phyloP scores from a whole-genome alignment of 306 rosid genomes.

The Fagus sylvatica region DNA sequence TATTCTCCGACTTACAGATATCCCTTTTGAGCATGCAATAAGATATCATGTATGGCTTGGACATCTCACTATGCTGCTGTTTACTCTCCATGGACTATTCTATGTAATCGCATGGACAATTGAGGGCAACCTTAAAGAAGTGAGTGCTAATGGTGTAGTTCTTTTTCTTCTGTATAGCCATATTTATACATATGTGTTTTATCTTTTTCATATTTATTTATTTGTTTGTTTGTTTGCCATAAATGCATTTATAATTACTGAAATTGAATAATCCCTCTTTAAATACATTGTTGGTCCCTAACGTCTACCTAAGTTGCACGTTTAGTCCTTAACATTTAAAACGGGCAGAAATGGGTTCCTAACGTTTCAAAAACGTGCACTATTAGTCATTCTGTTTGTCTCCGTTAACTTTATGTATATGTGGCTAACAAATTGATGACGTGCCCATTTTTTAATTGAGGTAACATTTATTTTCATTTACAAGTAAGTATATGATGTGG shows the following conservation, averaged over 20 bases:
- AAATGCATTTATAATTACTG: neutral
- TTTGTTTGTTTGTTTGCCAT: neutral
- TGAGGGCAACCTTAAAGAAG: conserved; percentile 57
- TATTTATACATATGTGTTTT: neutral
- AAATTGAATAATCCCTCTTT: neutral
- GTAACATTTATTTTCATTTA: no score
- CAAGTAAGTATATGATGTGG: no score
- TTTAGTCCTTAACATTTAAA: no score
- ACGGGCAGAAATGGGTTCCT: no score
- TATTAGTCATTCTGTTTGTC: no score
- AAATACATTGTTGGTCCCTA: no score
- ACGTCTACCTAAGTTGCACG: no score
- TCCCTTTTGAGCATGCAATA: conserved; percentile 91
- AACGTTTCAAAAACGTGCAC: no score
- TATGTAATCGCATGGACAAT: conserved; percentile 61
- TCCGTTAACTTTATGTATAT: no score
- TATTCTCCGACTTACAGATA: conserved; percentile 74
- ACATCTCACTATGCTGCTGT: conserved; percentile 88
- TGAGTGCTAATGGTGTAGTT: conserved; percentile 41
- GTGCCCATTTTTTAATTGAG: no score
- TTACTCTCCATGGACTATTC: conserved; percentile 79
- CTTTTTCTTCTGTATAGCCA: conserved; percentile 8
- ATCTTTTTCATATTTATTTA: neutral
- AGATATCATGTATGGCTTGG: conserved; percentile 95
- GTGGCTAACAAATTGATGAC: no score